Evolutionary conservation across 129 eudicot species (phyloP).

Genomic region (Calendula officinalis): DNA sequence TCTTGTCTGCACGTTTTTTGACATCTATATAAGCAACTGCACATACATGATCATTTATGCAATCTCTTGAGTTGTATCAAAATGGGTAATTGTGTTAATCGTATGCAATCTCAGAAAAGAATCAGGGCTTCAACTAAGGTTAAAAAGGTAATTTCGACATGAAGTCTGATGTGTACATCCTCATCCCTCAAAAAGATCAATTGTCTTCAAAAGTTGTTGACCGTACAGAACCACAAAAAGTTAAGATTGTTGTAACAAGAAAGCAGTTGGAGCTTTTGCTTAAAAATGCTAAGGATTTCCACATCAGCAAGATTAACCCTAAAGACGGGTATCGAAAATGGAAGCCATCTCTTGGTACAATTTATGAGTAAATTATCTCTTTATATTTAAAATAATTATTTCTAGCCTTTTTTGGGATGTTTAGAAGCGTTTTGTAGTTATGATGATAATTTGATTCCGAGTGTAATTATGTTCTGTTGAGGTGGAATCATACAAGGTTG

Average conservation of each 20-base stretch:
- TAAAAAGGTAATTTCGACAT: constrained; percentile 19
- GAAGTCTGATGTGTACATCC: constrained; percentile 17
- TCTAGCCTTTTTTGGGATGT: background rate
- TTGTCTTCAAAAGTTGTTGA: constrained; percentile 12
- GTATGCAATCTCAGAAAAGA: constrained; percentile 28
- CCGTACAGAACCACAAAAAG: constrained; percentile 19
- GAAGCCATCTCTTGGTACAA: constrained; percentile 57
- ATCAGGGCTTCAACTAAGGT: constrained; percentile 22
- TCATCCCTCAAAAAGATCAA: constrained; percentile 7
- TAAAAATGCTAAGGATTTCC: constrained; percentile 32
- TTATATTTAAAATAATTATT: background rate
- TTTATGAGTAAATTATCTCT: constrained; percentile 36
- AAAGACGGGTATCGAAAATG: constrained; percentile 35
- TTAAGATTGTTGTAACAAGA: constrained; percentile 50
- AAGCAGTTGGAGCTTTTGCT: constrained; percentile 52
- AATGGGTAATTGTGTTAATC: constrained; percentile 38
- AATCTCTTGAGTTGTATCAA: background rate
- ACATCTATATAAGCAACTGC: constrained; percentile 5
- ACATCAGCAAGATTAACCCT: constrained; percentile 29
- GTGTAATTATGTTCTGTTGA: constrained; percentile 16
- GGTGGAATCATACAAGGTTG: background rate
- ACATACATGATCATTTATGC: background rate
- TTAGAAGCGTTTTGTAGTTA: constrained; percentile 14
- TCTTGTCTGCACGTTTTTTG: constrained; percentile 35
- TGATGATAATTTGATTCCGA: background rate